Evolutionary conservation across 805 yeast genomes (phyloP), one percentile per base, ranked within the genome.

Genomic region (Cyberlindnera maclurae): DNA sequence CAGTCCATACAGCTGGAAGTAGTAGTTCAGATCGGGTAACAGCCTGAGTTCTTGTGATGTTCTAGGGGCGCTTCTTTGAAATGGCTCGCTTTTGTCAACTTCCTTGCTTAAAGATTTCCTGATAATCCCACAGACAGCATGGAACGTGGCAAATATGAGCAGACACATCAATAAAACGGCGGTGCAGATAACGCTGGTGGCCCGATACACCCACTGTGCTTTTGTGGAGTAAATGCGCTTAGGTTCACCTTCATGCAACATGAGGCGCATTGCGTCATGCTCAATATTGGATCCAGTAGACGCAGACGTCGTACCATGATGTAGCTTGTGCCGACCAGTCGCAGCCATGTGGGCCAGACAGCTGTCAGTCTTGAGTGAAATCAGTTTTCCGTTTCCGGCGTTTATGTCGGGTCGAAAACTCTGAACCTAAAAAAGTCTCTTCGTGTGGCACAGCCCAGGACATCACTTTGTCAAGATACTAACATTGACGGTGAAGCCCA

Each of bases 21-120:
- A 90, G 55, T 83, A 86, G 18, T 72, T 57, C 36, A 90, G 61
- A 44, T 80, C 79, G 16, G 77, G 70, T 12, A 64, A 64, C 10
- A 77, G 59, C 40, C 48, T 56, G 9, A 47, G 38, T 29, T 68
- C 73, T 13, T 50, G 49, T 15, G 59, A 54, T 11, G 58, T 54
- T 10, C 35, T 41, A 12, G 31, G 15, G 17, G 26, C 18, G 9
- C 16, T 29, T 9, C n/a, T 16, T 12, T 63, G 59, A 22, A 31
- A 24, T 15, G 37, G 16, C 12, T 39, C 12, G 9, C 5, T 8
- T 20, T 13, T 27, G 10, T 24, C 29, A 13, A 4, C 26, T 10
- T 13, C 12, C 12, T 11, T 13, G 10, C 15, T 15, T 7, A 29
- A 37, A 15, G 22, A 5, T n/a, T 16, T 10, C 13, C 12, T 29